Conservation (phyloP, 768 basidiomycete genomes). For the Imleria badia region DNA sequence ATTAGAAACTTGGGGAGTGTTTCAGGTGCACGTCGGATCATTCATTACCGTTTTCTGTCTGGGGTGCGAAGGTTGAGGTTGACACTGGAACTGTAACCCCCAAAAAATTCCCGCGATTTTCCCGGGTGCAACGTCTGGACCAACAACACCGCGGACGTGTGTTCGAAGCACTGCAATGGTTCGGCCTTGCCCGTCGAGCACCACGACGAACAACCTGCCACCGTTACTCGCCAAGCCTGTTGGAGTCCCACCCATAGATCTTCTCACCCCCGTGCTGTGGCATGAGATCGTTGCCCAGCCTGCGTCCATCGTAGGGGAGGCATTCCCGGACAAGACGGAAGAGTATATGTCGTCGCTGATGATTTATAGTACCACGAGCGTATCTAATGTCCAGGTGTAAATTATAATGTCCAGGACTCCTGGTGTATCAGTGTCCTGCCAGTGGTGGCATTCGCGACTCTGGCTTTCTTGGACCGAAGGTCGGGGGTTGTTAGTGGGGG, state of each 20-base stretch:
- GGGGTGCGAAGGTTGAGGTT: too few relatives aligned
- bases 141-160: constrained; percentile 26
- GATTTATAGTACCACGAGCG: constrained; percentile 55
- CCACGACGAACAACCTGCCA: constrained; percentile 31
- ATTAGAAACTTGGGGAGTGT: too few relatives aligned
- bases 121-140: too few relatives aligned
- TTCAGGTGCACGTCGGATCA: too few relatives aligned
- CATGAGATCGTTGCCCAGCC: constrained; percentile 70
- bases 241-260: constrained; percentile 68
- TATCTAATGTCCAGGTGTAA: constrained; percentile 85
- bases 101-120: too few relatives aligned
- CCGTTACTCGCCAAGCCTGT: constrained; percentile 42
- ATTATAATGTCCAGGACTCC: too few relatives aligned
- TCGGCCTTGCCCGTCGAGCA: constrained; percentile 10
- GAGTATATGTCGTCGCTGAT: constrained; percentile 68
- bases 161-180: constrained; percentile 46
- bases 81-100: too few relatives aligned
- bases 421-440: constrained; percentile 85
- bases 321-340: constrained; percentile 34
- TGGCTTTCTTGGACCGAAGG: constrained; percentile 66
- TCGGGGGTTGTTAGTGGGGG: constrained; percentile 51
- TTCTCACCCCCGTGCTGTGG: constrained; percentile 70
- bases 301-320: constrained; percentile 2
- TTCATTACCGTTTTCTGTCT: too few relatives aligned
- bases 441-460: constrained; percentile 81